Evolutionary conservation across 176 grass and related monocot genomes (phyloP).

Genomic region (Coix lacrymajobi): DNA sequence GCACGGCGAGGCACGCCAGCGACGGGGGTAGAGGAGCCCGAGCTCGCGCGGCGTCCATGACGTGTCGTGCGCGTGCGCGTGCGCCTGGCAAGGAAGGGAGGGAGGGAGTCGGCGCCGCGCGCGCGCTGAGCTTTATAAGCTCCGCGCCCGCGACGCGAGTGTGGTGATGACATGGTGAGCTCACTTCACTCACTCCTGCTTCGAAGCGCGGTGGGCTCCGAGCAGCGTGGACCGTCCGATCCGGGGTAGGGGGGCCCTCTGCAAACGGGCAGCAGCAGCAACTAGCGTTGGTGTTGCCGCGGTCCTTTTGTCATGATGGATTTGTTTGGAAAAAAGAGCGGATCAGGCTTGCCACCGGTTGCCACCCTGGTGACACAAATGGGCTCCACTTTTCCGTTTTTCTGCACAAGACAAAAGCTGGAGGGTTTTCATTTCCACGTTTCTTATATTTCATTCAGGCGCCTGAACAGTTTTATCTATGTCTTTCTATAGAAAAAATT

Average conservation of each 20-base stretch:
- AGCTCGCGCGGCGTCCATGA: conserved; percentile 25
- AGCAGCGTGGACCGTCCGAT: neutral
- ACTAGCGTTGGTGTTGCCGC: neutral
- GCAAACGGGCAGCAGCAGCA: neutral
- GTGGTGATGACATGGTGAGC: conserved; percentile 25
- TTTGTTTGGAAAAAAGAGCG: neutral
- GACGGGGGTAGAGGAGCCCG: neutral
- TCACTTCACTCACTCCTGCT: neutral
- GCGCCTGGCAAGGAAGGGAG: neutral
- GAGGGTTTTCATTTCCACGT: no score
- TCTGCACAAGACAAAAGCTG: no score
- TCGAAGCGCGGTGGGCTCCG: neutral
- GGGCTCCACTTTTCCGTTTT: no score
- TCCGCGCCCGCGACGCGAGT: neutral
- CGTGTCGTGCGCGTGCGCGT: neutral
- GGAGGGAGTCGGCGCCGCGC: conserved; percentile 7
- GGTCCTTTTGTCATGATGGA: neutral
- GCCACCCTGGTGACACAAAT: no score
- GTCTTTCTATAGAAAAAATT: no score
- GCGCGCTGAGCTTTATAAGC: conserved; percentile 21
- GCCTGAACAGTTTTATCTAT: no score
- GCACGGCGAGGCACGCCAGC: neutral
- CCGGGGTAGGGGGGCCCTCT: neutral
- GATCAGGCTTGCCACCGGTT: neutral
- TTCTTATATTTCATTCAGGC: no score